Conservation (phyloP, 2,329 filamentous ascomycete genomes). For the Cyclaneusma minus region DNA sequence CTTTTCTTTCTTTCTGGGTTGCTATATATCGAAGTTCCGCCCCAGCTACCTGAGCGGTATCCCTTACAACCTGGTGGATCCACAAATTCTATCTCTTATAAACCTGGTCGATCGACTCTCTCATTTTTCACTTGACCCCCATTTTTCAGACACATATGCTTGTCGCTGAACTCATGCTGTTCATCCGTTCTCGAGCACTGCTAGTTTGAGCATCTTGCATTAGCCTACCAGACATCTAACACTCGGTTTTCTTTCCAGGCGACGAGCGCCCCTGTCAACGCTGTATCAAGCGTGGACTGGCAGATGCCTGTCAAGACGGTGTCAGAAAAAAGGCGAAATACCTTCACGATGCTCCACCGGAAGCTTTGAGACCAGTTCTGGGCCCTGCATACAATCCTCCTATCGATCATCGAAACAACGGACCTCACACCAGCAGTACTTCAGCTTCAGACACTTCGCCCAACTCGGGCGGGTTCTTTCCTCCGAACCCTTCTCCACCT, state of each 20-base stretch:
- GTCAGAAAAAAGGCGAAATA: conserved; percentile 99
- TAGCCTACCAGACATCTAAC: conserved; percentile 8
- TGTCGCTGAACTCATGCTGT: no score
- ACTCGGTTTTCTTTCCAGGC: conserved; percentile 38
- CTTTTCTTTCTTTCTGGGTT: conserved; percentile 6
- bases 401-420: conserved; percentile 24
- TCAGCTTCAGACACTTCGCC: conserved; percentile 16
- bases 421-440: conserved; percentile 8
- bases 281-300: conserved; percentile 85
- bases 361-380: conserved; percentile 76
- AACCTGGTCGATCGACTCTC: no score
- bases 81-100: no score
- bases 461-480: conserved; percentile 14
- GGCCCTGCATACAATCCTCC: conserved; percentile 50
- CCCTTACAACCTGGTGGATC: conserved; percentile 8
- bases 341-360: conserved; percentile 85
- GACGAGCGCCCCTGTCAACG: conserved; percentile 89
- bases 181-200: conserved; percentile 3
- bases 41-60: conserved; percentile 5
- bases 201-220: conserved; percentile 4
- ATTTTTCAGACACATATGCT: no score
- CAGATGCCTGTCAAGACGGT: conserved; percentile 86
- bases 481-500: conserved; percentile 15
- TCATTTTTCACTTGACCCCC: no score
- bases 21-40: conserved; percentile 4